Evolutionary conservation across 1,139 yeast genomes (phyloP).

Genomic region (Keqinozyma sinolaborantium): DNA sequence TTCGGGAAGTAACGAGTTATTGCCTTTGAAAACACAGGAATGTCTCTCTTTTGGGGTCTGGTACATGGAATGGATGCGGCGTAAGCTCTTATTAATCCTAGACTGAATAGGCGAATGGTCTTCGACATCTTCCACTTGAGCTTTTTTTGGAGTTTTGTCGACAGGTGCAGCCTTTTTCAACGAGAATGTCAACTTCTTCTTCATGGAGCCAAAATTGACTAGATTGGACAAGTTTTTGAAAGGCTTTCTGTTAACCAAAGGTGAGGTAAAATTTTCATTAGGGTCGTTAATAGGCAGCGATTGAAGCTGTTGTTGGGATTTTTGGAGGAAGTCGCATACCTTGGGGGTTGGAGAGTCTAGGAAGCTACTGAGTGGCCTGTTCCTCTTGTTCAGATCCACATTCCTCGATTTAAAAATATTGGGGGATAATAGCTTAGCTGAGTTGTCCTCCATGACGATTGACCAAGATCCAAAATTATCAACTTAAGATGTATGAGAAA

Average conservation of each 20-base stretch:
- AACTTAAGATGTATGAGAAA: no score
- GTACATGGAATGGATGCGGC: constrained; percentile 68
- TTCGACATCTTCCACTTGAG: constrained; percentile 2
- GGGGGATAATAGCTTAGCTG: constrained; percentile 8
- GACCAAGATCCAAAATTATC: no score
- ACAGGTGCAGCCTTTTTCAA: constrained; percentile 10
- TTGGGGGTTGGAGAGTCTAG: constrained; percentile 28
- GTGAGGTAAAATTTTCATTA: constrained; percentile 4
- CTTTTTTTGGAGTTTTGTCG: constrained; percentile 4
- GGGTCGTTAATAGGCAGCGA: not conserved
- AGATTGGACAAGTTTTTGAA: constrained; percentile 25
- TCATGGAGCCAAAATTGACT: constrained; percentile 13
- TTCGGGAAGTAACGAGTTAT: constrained; percentile 37
- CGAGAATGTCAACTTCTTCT: constrained; percentile 15
- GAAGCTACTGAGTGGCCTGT: constrained; percentile 26
- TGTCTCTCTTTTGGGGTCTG: constrained; percentile 42
- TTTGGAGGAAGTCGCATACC: constrained; percentile 7
- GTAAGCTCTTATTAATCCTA: constrained; percentile 20
- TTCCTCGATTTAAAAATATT: constrained; percentile 2
- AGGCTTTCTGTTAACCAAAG: constrained; percentile 17
- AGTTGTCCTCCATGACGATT: not conserved
- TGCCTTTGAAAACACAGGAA: constrained; percentile 16
- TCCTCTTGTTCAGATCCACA: constrained; percentile 13
- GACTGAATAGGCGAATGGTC: constrained; percentile 15
- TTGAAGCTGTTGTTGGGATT: not conserved